Evolutionary conservation across 176 grass and related monocot genomes (phyloP), one percentile per base, ranked within the genome.

Genomic region (Phoenix roebelenii): DNA sequence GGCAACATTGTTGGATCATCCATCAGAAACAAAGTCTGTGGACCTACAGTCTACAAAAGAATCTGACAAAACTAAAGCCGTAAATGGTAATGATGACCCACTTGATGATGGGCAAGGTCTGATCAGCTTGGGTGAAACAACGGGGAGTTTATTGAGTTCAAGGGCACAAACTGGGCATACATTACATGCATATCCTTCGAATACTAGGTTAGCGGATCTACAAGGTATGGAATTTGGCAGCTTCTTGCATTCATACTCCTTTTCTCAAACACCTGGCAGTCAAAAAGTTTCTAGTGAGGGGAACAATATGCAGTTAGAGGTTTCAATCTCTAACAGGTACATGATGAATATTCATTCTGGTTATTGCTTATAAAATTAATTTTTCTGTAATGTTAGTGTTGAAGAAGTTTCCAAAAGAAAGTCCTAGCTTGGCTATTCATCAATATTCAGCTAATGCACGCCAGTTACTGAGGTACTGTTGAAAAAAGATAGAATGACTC

Each of bases 31-130:
- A 49, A 69, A 76, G 74, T 60, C 67, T 50, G 44, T 76, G 49
- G 60, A 72, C 59, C 63, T 78, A n/a, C 72, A 71, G 66, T 64
- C 64, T 51, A 73, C 51, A 25, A 65, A 53, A 9, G 76, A 69
- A 76, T 52, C 24, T 76, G 66, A 60, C 26, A 77, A 77, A 55
- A 58, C 59, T 57, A 72, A 65, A 66, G 74, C 50, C 9, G 26
- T 55, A 65, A 69, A 53, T 80, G 50, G 35, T 44, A 66, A 81
- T 75, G 58, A 82, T 68, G 80, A 87, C 51, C 54, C 76, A 60
- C 80, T 81, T 30, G 78, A 91, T 60, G 73, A 76, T 64, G 88
- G 87, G 87, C 80, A 77, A 67, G 69, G 77, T 80, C 80, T 87
- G 50, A 60, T 64, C 60, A 75, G 72, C 57, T 67, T 72, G 15